phyloP scores from a whole-genome alignment of 306 rosid species.

The Carpinus fangiana region DNA sequence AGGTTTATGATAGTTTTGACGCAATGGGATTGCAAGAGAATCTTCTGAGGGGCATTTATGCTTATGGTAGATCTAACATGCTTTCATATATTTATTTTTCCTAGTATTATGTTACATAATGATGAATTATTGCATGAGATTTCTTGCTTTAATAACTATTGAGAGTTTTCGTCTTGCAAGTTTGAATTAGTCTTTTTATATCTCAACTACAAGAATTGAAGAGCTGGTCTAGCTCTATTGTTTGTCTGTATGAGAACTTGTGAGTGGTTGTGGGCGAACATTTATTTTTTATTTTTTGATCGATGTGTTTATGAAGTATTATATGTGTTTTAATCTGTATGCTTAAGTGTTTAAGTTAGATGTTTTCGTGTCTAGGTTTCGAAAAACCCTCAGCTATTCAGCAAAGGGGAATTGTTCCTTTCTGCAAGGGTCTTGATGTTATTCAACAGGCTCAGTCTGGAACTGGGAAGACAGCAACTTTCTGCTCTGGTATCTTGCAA shows the following conservation, averaged over 20 bases:
- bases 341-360: constrained; percentile 5
- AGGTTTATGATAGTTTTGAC: constrained; percentile 70
- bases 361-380: constrained; percentile 48
- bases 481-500: constrained; percentile 75
- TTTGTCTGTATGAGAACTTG: neutral
- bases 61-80: constrained; percentile 45
- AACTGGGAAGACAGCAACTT: constrained; percentile 81
- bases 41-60: constrained; percentile 77
- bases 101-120: neutral
- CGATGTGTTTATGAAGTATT: neutral
- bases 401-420: constrained; percentile 83
- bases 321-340: neutral
- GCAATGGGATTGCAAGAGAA: constrained; percentile 79
- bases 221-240: neutral
- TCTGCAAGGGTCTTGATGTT: constrained; percentile 76
- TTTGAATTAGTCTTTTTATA: neutral
- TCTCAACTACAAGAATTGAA: neutral
- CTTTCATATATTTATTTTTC: neutral
- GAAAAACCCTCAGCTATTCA: constrained; percentile 86
- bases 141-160: neutral
- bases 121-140: neutral
- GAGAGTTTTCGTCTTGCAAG: neutral
- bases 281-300: neutral
- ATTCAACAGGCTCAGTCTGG: constrained; percentile 89
- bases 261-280: neutral